Conservation (phyloP, 495 filamentous ascomycete genomes). For the Penicillium steckii region DNA sequence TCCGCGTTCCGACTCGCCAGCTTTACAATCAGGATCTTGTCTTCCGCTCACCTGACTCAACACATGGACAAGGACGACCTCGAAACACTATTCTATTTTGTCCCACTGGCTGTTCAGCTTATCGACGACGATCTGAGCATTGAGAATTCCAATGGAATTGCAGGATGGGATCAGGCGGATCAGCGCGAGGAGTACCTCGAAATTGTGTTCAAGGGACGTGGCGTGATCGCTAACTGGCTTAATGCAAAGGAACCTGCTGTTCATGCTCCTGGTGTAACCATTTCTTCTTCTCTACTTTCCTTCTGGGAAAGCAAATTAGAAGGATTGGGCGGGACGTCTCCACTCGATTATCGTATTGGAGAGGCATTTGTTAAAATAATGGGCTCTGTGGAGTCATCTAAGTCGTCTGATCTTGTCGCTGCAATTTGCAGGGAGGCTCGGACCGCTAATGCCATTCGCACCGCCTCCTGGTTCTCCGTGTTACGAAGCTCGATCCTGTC, state of each 20-base stretch:
- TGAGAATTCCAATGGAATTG: slow-evolving; percentile 54
- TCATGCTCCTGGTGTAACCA: slow-evolving; percentile 8
- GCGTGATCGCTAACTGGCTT: slow-evolving; percentile 50
- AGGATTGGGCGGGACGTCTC: slow-evolving; percentile 26
- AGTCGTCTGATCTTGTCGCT: slow-evolving; percentile 33
- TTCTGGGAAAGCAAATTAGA: slow-evolving; percentile 41
- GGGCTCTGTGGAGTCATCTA: slow-evolving; percentile 23
- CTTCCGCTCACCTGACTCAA: slow-evolving; percentile 24
- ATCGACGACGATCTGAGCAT: slow-evolving; percentile 64
- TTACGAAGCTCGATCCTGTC: slow-evolving; percentile 35
- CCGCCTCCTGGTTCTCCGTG: slow-evolving; percentile 40
- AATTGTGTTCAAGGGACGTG: slow-evolving; percentile 56
- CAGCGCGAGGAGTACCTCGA: slow-evolving; percentile 59
- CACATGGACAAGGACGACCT: slow-evolving; percentile 32
- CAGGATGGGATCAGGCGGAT: slow-evolving; percentile 44
- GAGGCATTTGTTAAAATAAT: slow-evolving; percentile 44
- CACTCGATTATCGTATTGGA: slow-evolving; percentile 38
- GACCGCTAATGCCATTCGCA: slow-evolving; percentile 38
- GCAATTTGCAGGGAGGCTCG: slow-evolving; percentile 37
- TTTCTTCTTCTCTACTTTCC: slow-evolving; percentile 26
- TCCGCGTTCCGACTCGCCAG: slow-evolving; percentile 69
- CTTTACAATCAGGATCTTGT: slow-evolving; percentile 60
- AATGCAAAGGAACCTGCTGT: slow-evolving; percentile 19
- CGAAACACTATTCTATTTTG: slow-evolving; percentile 41
- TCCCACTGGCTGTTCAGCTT: slow-evolving; percentile 56